Base-by-base conservation (phyloP, 768 basidiomycete genomes). In the Leccinum obscurum region DNA sequence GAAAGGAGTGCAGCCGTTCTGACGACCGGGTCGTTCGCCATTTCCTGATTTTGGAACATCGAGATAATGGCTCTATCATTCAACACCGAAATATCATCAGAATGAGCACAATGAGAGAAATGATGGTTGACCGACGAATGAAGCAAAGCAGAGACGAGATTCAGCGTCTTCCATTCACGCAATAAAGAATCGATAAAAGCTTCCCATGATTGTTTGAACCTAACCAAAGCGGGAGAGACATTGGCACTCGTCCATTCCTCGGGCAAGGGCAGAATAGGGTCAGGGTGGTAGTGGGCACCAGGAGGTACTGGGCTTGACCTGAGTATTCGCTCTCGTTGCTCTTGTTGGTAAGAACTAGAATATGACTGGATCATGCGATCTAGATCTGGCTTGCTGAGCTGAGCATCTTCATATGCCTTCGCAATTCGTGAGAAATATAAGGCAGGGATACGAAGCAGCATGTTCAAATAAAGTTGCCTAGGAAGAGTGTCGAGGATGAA, bases 361-460 rank as follows among this genome's bases (percentile, higher is more conserved):
- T 80, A 74, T 0, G 72, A 75, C 59, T 55, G 68, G 61, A 60
- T 74, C 82, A 87, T 85, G 41, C 81, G 68, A 54, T 83, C 75
- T 9, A 93, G 82, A 67, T 93, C 91, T 9, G 86, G 88, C 61
- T 80, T 80, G 68, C 89, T 89, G 54, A 93, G 81, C 56, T 92
- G 86, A 2, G 90, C 90, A 58, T 90, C 89, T 64, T 88, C 83
- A 63, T 91, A 92, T 28, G 92, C 83, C 52, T 84, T 81, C 3
- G 88, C 83, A 24, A 93, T 91, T 3, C 91, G 85, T 3, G 86
- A 83, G 72, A 92, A 93, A 68, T 93, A 93, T 66, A 92, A 77
- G 0, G 87, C 82, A 2, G 91, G 92, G n/a, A 93, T 80, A 15
- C 85, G 82, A 17, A 92, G 78, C 8, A 92, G 82, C 28, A 75